Base-by-base conservation (phyloP, 202 grass and related monocot species). In the Schoenoplectus triqueter region DNA sequence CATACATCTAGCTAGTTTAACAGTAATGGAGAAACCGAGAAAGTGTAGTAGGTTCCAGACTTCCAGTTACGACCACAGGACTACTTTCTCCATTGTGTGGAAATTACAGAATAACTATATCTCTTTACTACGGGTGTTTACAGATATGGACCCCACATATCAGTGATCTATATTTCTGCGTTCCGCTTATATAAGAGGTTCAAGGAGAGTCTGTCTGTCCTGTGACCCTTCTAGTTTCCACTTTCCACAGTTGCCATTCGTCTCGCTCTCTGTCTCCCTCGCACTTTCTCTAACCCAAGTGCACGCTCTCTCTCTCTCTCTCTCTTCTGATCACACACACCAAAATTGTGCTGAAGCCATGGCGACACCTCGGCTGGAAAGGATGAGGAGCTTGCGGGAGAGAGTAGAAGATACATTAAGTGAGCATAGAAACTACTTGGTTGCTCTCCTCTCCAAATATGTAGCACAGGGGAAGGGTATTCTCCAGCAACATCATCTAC, bases 401-500 rank as follows among this genome's bases (percentile, higher is more conserved):
- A 92, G 90, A 80, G 88, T 98, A 7, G 93, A 98, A 89, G 93
- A 95, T 82, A 98, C 93, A 56, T 88, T 98, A 80, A 72, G 80
- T 60, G 93, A 87, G 79, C 87, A 98, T 85, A 88, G 96, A 86
- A 98, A 98, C 96, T 91, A 98, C 55, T 90, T 98, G 87, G 91
- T 98, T 70, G 87, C 90, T 55, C 96, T 98, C 66, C 86, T 98
- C 40, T 95, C 93, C 84, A 98, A 88, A 88, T 98, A 89, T 83
- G 90, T 98, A 64, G 89, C 92, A 52, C 86, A 98, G 88, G 95
- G 95, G 48, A 95, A 95, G 88, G 84, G 95, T 69, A 89, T 98
- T 86, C 91, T 98, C 67, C 95, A 98, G 86, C 95, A 91, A 57
- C 95, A 95, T 84, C 95, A 95, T 87, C 92, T 98, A 86, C 80